These are phyloP conservation scores for Gleditsia sinensis DNA, from an alignment of 306 rosid genomes.

Conservation along the genomic window DNA sequence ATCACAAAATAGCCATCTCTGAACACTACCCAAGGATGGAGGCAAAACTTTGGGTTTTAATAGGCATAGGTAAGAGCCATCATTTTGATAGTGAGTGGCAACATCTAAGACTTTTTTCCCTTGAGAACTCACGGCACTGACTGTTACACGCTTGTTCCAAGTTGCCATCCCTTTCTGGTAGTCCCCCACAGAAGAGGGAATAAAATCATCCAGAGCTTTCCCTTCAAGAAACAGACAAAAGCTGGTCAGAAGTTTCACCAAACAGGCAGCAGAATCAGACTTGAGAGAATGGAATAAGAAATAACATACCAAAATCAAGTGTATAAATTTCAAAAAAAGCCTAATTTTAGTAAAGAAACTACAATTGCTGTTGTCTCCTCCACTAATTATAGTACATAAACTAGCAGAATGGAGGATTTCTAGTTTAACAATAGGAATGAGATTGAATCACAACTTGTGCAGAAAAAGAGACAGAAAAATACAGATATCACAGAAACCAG, in stretches of 20 bases:
- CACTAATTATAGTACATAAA: constrained; percentile 17
- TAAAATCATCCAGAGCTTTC: constrained; percentile 54
- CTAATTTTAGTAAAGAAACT: not conserved
- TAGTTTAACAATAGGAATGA: constrained; percentile 22
- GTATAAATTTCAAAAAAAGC: constrained; percentile 4
- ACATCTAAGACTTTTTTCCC: constrained; percentile 48
- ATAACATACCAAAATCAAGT: constrained; percentile 25
- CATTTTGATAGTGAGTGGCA: constrained; percentile 72
- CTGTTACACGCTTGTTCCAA: constrained; percentile 35
- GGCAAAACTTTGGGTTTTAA: constrained; percentile 74
- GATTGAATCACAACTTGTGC: constrained; percentile 27
- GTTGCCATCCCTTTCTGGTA: constrained; percentile 40
- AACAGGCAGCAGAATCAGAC: constrained; percentile 28
- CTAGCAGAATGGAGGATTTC: constrained; percentile 12
- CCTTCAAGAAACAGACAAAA: constrained; percentile 50
- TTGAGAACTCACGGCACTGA: constrained; percentile 35
- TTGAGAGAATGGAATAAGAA: constrained; percentile 17
- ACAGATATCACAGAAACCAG: not conserved
- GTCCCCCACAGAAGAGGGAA: constrained; percentile 52
- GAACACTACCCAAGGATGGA: constrained; percentile 64
- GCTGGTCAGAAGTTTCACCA: constrained; percentile 38
- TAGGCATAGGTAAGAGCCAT: constrained; percentile 71
- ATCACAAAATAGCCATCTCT: constrained; percentile 62
- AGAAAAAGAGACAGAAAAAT: constrained; percentile 19
- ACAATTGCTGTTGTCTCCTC: not conserved